Percentiles rank a stretch among this genome's conserved stretches.
Evolutionary conservation across 108 stramenopile species (phyloP).

Genomic region (Pseudonitzschia pungens): DNA sequence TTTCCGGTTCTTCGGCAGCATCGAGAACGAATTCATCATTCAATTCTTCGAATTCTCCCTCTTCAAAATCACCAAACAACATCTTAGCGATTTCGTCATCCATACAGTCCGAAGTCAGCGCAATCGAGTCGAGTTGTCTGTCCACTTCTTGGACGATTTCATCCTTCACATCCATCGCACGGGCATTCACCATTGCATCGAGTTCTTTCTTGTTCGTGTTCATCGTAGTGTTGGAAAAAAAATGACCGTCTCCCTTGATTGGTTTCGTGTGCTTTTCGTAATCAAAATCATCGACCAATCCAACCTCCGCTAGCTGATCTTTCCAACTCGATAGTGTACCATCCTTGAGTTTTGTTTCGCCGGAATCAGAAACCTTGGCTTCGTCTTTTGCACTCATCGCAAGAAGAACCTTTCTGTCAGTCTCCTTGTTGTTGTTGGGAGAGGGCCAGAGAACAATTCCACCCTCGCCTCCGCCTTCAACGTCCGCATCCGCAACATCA

Average conservation of each 20-base stretch:
- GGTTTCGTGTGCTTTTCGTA: slow-evolving; percentile 88
- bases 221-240: slow-evolving; percentile 21
- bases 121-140: slow-evolving; percentile 80
- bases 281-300: slow-evolving; percentile 77
- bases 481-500: slow-evolving; percentile 68
- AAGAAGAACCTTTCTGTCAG: slow-evolving; percentile 45
- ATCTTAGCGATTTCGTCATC: slow-evolving; percentile 92
- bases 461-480: slow-evolving; percentile 36
- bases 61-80: slow-evolving; percentile 74
- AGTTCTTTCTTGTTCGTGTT: slow-evolving; percentile 16
- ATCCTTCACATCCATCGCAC: slow-evolving; percentile 46
- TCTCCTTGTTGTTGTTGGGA: slow-evolving; percentile 52
- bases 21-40: slow-evolving; percentile 95
- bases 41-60: slow-evolving; percentile 84
- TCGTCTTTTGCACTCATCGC: slow-evolving; percentile 1
- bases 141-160: slow-evolving; percentile 75
- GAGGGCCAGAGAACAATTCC: slow-evolving; percentile 66
- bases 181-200: slow-evolving; percentile 42
- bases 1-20: slow-evolving; percentile 72
- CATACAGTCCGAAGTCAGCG: slow-evolving; percentile 88
- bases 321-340: slow-evolving; percentile 34
- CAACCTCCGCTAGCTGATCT: slow-evolving; percentile 25
- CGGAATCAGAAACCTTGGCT: not conserved
- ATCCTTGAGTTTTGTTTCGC: not conserved
- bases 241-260: slow-evolving; percentile 65